Conservation (phyloP, 352 stramenopile genomes). For the Phytophthora pinifolia region DNA sequence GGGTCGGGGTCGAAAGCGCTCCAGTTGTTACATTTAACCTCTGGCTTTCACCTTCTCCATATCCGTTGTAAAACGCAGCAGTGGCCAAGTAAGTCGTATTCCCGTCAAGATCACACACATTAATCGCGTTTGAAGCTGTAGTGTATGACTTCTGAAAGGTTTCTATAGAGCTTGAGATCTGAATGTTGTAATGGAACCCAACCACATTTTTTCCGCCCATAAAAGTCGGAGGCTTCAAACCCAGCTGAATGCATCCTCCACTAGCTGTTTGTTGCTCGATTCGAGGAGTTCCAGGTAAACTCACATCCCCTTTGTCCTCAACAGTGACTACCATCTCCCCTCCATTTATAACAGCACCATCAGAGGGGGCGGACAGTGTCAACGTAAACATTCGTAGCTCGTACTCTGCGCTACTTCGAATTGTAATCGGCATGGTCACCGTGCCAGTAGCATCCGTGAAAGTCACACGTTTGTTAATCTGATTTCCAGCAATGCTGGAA, state of each 20-base stretch:
- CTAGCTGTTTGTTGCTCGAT: constrained; percentile 4
- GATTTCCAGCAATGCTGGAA: constrained; percentile 24
- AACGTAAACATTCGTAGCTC: constrained; percentile 31
- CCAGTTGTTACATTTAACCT: constrained; percentile 21
- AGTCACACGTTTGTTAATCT: constrained; percentile 27
- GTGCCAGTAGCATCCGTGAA: constrained; percentile 30
- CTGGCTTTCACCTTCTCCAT: constrained; percentile 25
- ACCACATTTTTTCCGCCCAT: constrained; percentile 17
- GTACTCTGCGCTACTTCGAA: constrained; percentile 37
- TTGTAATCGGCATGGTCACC: constrained; percentile 14
- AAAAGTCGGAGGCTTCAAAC: constrained; percentile 26
- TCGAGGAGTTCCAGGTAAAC: constrained; percentile 31
- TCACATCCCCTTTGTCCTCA: constrained; percentile 42
- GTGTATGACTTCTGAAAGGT: not conserved
- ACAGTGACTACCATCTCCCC: constrained; percentile 28
- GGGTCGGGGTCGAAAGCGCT: constrained; percentile 21
- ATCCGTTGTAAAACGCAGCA: constrained; percentile 26
- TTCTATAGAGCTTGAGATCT: not conserved
- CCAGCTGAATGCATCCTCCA: constrained; percentile 35
- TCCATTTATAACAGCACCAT: constrained; percentile 17
- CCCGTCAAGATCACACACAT: constrained; percentile 19
- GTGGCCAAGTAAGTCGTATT: constrained; percentile 33
- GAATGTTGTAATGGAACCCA: constrained; percentile 21
- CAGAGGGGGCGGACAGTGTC: constrained; percentile 28
- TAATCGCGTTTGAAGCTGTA: not conserved